Evolutionary conservation across 768 basidiomycete genomes (phyloP).

Genomic region (Russula ochroleuca): DNA sequence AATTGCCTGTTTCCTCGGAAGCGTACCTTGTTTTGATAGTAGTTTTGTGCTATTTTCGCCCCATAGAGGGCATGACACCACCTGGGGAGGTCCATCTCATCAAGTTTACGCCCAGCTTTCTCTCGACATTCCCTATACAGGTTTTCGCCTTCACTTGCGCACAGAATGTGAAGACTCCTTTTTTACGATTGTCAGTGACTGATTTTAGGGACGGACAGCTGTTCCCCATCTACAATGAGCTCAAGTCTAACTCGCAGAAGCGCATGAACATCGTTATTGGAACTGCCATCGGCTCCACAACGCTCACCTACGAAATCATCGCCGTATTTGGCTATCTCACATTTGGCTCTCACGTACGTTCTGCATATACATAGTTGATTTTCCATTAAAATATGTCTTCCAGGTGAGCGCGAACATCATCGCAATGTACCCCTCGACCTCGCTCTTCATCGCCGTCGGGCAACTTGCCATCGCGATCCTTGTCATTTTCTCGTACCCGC

Average conservation of each 20-base stretch:
- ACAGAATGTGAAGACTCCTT: conserved; percentile 65
- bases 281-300: conserved; percentile 79
- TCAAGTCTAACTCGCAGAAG: conserved; percentile 70
- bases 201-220: conserved; percentile 46
- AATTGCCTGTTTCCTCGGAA: conserved; percentile 30
- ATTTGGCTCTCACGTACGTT: conserved; percentile 75
- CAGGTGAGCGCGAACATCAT: conserved; percentile 91
- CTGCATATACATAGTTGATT: background rate
- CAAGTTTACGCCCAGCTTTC: conserved; percentile 70
- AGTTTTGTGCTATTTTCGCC: conserved; percentile 72
- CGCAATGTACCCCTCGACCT: conserved; percentile 89
- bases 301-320: conserved; percentile 82
- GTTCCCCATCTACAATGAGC: conserved; percentile 92
- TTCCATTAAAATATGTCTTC: background rate
- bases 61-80: conserved; percentile 56
- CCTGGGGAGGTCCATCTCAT: conserved; percentile 67
- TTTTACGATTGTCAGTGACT: background rate
- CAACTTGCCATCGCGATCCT: conserved; percentile 89
- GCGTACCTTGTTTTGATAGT: conserved; percentile 80
- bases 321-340: conserved; percentile 88
- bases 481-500: conserved; percentile 88
- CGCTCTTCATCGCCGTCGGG: conserved; percentile 87
- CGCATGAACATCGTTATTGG: conserved; percentile 88
- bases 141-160: conserved; percentile 91
- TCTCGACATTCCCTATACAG: conserved; percentile 88